These are phyloP conservation scores for Melampsora americana DNA, from an alignment of 1,284 basidiomycete species.

Conservation along the genomic window DNA sequence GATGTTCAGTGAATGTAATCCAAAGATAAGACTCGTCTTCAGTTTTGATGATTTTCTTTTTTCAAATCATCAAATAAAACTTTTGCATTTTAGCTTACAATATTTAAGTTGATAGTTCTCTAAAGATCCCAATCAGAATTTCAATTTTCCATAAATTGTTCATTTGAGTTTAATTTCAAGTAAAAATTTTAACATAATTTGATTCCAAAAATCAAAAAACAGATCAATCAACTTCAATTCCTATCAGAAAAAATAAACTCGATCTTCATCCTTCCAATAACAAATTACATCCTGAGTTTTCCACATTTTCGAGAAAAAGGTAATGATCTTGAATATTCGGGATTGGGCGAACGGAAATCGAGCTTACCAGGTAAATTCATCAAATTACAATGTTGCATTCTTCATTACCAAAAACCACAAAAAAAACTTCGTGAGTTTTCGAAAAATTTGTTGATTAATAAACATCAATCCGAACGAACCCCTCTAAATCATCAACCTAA, in stretches of 20 bases:
- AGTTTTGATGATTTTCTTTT: not conserved
- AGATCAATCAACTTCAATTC: no score
- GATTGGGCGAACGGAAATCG: no score
- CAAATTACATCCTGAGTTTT: no score
- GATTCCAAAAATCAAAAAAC: not conserved
- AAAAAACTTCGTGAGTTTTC: not conserved
- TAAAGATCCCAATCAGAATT: not conserved
- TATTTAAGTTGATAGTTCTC: constrained; percentile 42
- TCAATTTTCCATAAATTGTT: no score
- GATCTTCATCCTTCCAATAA: no score
- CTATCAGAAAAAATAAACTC: no score
- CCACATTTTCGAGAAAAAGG: no score
- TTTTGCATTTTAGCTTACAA: not conserved
- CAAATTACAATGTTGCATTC: constrained; percentile 42
- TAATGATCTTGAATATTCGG: no score
- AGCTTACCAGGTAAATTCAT: constrained; percentile 37
- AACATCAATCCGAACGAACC: not conserved
- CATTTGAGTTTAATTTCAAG: no score
- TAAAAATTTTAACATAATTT: constrained; percentile 2
- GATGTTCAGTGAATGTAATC: no score
- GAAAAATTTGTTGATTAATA: not conserved
- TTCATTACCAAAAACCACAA: not conserved
- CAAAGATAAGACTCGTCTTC: not conserved
- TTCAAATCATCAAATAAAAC: not conserved
- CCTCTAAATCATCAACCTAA: constrained; percentile 24